Percentiles rank a stretch among this genome's conserved stretches.
Evolutionary conservation across 305 asterid genomes (phyloP).

Genomic region (Petunia hybrid): DNA sequence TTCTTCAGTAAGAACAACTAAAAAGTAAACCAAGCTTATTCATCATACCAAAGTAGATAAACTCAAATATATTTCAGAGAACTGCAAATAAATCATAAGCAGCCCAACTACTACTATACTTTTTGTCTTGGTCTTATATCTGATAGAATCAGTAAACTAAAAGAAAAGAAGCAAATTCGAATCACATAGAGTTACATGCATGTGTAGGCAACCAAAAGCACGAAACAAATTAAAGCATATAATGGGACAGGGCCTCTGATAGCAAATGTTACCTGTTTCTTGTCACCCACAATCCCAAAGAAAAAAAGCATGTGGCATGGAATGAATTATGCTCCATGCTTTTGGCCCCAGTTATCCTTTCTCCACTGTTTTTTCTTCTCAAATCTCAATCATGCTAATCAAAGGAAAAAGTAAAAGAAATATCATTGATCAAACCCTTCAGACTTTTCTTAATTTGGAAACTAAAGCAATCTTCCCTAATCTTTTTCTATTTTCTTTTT

Average conservation of each 20-base stretch:
- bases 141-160: neutral
- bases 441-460: conserved; percentile 25
- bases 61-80: neutral
- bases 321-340: conserved; percentile 32
- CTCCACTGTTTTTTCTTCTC: neutral
- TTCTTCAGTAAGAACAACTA: neutral
- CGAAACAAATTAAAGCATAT: conserved; percentile 26
- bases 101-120: neutral
- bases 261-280: conserved; percentile 34
- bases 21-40: neutral
- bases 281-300: conserved; percentile 24
- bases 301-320: conserved; percentile 33
- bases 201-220: conserved; percentile 33
- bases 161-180: conserved; percentile 3
- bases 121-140: neutral
- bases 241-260: conserved; percentile 34
- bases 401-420: neutral
- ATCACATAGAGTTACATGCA: conserved; percentile 18
- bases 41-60: neutral
- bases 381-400: conserved; percentile 12
- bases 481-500: neutral
- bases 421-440: neutral
- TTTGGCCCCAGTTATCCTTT: conserved; percentile 20
- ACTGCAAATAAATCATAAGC: neutral
- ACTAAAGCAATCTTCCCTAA: neutral